A percentile compares a stretch with the other conserved stretches of the same genome.
Evolutionary conservation across 495 filamentous ascomycete genomes (phyloP).

Genomic region (Articulospora tetracladia): DNA sequence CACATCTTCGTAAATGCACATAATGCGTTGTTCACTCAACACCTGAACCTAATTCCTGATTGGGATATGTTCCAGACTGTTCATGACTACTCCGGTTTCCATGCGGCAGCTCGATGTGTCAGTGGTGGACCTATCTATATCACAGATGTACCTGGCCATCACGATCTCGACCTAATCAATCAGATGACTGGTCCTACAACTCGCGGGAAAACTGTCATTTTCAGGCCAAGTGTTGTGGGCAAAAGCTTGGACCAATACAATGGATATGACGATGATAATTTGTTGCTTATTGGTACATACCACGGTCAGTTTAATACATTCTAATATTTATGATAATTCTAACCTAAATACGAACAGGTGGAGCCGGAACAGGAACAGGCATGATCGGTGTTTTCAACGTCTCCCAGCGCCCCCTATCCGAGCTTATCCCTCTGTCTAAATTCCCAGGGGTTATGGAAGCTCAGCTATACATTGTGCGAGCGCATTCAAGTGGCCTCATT

Average conservation of each 20-base stretch:
- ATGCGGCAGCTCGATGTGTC: conserved; percentile 85
- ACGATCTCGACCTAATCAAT: conserved; percentile 66
- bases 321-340: conserved; percentile 1
- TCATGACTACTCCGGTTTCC: conserved; percentile 73
- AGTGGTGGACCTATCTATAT: conserved; percentile 91
- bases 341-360: conserved; percentile 41
- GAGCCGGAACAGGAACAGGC: conserved; percentile 61
- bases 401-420: conserved; percentile 47
- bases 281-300: conserved; percentile 80
- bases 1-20: conserved; percentile 93
- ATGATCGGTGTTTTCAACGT: conserved; percentile 87
- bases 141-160: conserved; percentile 81
- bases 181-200: conserved; percentile 71
- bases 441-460: conserved; percentile 64
- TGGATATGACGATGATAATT: conserved; percentile 61
- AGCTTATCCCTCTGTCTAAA: conserved; percentile 61
- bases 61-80: conserved; percentile 99
- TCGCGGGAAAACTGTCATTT: conserved; percentile 65
- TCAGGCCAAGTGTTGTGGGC: conserved; percentile 69
- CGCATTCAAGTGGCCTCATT: conserved; percentile 65
- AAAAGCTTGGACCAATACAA: conserved; percentile 69
- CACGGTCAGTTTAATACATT: conserved; percentile 31
- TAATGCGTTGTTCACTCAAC: conserved; percentile 74
- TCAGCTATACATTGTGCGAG: conserved; percentile 63
- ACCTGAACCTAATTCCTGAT: conserved; percentile 61